Conservation (phyloP, 2,329 filamentous ascomycete genomes). For the Hirsutella thompsonii region DNA sequence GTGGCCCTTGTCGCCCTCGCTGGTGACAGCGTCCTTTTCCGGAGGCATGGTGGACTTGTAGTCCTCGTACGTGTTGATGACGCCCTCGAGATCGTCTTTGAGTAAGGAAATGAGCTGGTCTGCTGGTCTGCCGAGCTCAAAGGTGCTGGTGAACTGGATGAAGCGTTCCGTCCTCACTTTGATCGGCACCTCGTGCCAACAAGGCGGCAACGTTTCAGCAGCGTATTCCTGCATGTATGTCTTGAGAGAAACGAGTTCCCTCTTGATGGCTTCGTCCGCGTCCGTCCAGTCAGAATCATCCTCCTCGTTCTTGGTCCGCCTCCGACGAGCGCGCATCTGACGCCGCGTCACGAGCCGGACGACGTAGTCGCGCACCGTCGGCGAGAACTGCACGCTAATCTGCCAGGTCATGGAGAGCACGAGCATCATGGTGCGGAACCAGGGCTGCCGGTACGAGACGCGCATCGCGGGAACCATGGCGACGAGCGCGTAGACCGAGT, state of each 20-base stretch:
- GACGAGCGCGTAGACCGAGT: constrained; percentile 9
- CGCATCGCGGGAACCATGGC: constrained; percentile 7
- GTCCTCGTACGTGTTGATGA: constrained; percentile 9
- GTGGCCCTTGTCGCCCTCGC: constrained; percentile 3
- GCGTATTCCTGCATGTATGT: not conserved
- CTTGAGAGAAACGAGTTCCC: constrained; percentile 5
- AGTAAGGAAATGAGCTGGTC: constrained; percentile 8
- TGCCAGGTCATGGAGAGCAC: constrained; percentile 9
- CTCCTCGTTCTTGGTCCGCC: not conserved
- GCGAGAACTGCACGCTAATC: constrained; percentile 8
- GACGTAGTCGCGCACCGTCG: constrained; percentile 6
- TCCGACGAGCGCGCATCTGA: constrained; percentile 5
- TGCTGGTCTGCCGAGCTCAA: constrained; percentile 8
- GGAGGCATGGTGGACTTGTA: constrained; percentile 4
- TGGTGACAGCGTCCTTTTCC: not conserved
- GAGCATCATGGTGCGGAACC: constrained; percentile 10
- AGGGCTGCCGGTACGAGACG: constrained; percentile 5
- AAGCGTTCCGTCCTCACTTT: constrained; percentile 7
- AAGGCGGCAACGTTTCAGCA: not conserved
- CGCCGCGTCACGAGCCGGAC: constrained; percentile 5
- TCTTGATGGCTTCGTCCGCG: constrained; percentile 4
- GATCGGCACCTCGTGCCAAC: constrained; percentile 6
- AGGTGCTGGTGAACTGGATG: constrained; percentile 8
- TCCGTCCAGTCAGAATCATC: constrained; percentile 5
- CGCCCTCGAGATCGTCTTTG: constrained; percentile 9